Base-by-base conservation (phyloP, 306 rosid genomes). In the Medicago ruthenica region DNA sequence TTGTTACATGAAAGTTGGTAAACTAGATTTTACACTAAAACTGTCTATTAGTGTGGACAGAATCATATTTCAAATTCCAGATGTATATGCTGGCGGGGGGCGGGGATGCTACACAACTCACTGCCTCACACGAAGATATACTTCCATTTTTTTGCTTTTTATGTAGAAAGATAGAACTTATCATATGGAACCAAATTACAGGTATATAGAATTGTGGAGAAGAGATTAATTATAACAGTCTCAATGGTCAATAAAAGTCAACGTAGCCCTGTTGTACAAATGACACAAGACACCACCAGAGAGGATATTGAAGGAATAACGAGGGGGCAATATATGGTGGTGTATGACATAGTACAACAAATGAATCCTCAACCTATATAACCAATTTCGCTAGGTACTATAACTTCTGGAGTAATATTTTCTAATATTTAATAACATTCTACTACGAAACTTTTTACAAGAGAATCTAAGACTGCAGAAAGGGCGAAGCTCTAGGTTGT, bases 371-470 rank as follows among this genome's bases (percentile, higher is more conserved):
- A 31, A 17, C 70, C 78, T 61, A 58, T 63, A 66, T 34, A 66
- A 41, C 70, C 76, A 72, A 59, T 63, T 76, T 39, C 10, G 54
- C 74, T 57, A 24, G 44, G 63, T 47, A 67, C 64, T 14, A 71
- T 14, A 67, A 50, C 64, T 71, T 77, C 60, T 17, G 17, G 75
- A 57, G 57, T 71, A 67, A 18, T 51, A 53, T 37, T 70, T 60
- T 62, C 62, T 68, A 60, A 76, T 65, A 70, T 50, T 31, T 63
- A 48, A 14, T 76, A 80, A 80, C 76, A 80, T 80, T 77, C 79
- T 72, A 70, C 64, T 39, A 70, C 37, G 41, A 82, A 76, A 77
- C 81, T 87, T 87, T 91, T 87, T 89, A 82, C 91, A 85, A 41
- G 81, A 45, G 78, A 69, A 81, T 36, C 73, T 61, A 1, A 66